Conservation (phyloP, 1,284 basidiomycete genomes). For the Sphaerobolus stellatus region DNA sequence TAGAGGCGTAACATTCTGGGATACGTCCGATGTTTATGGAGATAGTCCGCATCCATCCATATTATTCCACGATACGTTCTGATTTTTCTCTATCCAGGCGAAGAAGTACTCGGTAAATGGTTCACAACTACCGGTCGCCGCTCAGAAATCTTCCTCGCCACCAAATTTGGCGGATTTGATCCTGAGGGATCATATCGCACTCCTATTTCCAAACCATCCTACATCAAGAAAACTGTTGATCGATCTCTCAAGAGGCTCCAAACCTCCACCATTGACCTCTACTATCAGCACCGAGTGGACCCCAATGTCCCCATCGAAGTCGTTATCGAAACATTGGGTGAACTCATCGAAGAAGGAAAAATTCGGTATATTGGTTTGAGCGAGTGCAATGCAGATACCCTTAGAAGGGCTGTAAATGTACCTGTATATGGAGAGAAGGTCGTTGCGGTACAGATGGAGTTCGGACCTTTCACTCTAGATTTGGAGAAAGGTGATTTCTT, state of each 20-base stretch:
- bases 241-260: slow-evolving; percentile 42
- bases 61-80: no score
- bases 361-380: slow-evolving; percentile 62
- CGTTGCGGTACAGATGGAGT: slow-evolving; percentile 62
- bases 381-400: slow-evolving; percentile 55
- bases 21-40: no score
- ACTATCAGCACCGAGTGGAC: slow-evolving; percentile 46
- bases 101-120: slow-evolving; percentile 48
- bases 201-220: not conserved
- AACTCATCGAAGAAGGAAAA: slow-evolving; percentile 53
- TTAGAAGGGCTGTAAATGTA: slow-evolving; percentile 62
- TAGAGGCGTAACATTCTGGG: no score
- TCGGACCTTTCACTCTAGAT: slow-evolving; percentile 58
- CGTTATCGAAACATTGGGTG: slow-evolving; percentile 51
- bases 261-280: slow-evolving; percentile 46
- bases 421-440: slow-evolving; percentile 46
- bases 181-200: slow-evolving; percentile 33
- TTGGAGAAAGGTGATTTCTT: slow-evolving; percentile 52
- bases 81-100: no score
- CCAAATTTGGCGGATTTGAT: slow-evolving; percentile 45
- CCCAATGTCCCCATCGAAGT: slow-evolving; percentile 47
- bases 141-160: slow-evolving; percentile 44
- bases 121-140: slow-evolving; percentile 41
- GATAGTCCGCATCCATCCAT: no score
- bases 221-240: slow-evolving; percentile 32